Percentiles rank a stretch among this genome's conserved stretches.
phyloP scores from a whole-genome alignment of 495 filamentous ascomycete species.

The Umbilicaria muhlenbergii region DNA sequence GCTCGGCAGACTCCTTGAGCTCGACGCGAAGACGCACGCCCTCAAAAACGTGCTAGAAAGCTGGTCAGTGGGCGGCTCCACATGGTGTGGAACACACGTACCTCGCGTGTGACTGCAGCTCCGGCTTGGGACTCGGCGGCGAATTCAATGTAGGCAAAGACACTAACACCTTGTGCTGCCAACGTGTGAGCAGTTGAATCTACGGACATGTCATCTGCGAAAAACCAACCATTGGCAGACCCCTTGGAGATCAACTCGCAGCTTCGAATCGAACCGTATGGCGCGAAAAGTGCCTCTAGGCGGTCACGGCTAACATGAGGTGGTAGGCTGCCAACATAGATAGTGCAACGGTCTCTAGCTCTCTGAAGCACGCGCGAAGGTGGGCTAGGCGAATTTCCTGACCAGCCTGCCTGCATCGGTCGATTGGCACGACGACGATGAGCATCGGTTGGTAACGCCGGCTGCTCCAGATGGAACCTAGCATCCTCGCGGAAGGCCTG shows the following conservation, averaged over 20 bases:
- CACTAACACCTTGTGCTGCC: constrained; percentile 12
- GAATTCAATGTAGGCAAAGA: constrained; percentile 43
- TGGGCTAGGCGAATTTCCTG: too few relatives aligned
- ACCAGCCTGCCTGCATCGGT: neutral
- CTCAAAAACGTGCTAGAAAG: neutral
- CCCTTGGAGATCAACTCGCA: constrained; percentile 25
- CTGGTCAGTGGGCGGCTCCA: neutral
- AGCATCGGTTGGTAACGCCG: constrained; percentile 6
- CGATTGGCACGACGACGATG: constrained; percentile 4
- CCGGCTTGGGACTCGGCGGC: constrained; percentile 18
- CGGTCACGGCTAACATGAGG: constrained; percentile 18
- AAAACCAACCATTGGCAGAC: constrained; percentile 17
- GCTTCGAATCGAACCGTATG: constrained; percentile 24
- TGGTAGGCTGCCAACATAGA: constrained; percentile 37
- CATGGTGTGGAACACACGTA: neutral
- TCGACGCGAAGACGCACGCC: constrained; percentile 14
- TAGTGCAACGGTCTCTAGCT: constrained; percentile 30
- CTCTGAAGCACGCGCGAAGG: too few relatives aligned
- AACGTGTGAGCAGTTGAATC: neutral
- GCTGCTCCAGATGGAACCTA: constrained; percentile 14
- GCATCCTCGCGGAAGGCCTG: constrained; percentile 13
- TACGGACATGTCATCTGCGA: neutral
- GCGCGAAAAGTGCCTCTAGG: constrained; percentile 21
- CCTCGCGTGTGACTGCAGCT: constrained; percentile 18
- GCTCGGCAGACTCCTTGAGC: constrained; percentile 11